Conservation (phyloP, 495 filamentous ascomycete genomes). For the Neurospora sp. region DNA sequence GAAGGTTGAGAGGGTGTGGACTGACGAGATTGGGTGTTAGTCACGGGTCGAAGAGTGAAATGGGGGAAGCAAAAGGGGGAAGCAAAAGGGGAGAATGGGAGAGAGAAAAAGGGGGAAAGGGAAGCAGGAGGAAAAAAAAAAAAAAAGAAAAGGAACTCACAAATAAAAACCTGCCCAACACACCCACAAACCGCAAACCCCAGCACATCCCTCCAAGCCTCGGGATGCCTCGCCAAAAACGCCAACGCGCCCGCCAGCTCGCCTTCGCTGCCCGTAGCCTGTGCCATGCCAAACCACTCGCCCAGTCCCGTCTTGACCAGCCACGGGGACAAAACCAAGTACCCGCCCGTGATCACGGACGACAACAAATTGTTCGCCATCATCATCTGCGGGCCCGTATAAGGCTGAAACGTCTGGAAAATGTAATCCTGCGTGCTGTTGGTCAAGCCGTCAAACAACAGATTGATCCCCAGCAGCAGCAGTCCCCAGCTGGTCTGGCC, state of each 20-base stretch:
- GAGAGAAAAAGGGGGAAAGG: too few species aligned
- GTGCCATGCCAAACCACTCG: constrained; percentile 55
- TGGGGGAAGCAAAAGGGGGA: too few species aligned
- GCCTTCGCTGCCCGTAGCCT: constrained; percentile 45
- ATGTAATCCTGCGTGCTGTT: constrained; percentile 96
- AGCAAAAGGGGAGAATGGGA: too few species aligned
- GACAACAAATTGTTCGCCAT: constrained; percentile 87
- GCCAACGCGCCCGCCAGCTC: constrained; percentile 70
- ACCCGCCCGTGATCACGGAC: constrained; percentile 61
- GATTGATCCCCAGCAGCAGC: constrained; percentile 76
- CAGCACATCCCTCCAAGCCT: constrained; percentile 73
- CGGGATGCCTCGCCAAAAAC: constrained; percentile 69
- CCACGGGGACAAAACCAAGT: constrained; percentile 70
- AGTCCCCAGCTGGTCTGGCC: constrained; percentile 58
- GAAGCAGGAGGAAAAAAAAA: background rate
- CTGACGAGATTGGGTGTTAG: constrained; percentile 20
- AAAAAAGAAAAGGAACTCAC: constrained; percentile 32
- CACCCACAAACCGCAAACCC: constrained; percentile 90
- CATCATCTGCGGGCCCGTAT: constrained; percentile 97
- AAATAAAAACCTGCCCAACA: constrained; percentile 93
- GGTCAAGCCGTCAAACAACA: constrained; percentile 90
- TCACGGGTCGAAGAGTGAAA: too few species aligned
- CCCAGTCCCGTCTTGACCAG: constrained; percentile 55
- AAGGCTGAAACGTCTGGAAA: constrained; percentile 65
- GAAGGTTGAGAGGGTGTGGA: constrained; percentile 88